Evolutionary conservation across 2,329 filamentous ascomycete genomes (phyloP).

Genomic region (Tolypocladium sp.): DNA sequence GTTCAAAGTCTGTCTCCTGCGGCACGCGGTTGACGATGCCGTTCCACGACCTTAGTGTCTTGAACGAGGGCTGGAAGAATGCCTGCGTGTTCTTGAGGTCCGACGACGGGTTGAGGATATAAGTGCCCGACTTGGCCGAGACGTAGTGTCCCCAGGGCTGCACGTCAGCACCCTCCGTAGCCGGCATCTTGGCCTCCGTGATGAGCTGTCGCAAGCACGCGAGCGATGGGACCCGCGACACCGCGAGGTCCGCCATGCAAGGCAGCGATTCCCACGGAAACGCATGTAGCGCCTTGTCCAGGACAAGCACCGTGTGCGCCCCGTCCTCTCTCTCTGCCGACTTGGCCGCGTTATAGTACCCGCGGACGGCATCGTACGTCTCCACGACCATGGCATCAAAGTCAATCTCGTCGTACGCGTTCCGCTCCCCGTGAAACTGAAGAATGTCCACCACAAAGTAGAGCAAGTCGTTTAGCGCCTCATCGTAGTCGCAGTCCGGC

Average conservation of each 20-base stretch:
- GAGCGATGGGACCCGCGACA: constrained; percentile 83
- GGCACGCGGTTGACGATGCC: constrained; percentile 61
- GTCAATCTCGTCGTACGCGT: constrained; percentile 96
- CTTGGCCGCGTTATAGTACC: constrained; percentile 56
- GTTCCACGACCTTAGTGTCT: constrained; percentile 61
- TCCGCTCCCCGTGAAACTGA: constrained; percentile 91
- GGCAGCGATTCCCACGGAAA: constrained; percentile 97
- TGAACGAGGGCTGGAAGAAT: constrained; percentile 58
- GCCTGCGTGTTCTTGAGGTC: constrained; percentile 75
- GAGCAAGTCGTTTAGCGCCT: constrained; percentile 81
- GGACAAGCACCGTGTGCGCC: constrained; percentile 73
- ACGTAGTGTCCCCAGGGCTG: constrained; percentile 41
- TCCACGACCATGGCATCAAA: constrained; percentile 89
- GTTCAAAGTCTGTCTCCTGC: constrained; percentile 67
- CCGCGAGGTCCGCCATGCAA: constrained; percentile 67
- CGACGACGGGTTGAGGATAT: constrained; percentile 81
- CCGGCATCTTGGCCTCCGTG: constrained; percentile 31
- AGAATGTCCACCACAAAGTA: constrained; percentile 96
- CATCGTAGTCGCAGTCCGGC: constrained; percentile 67
- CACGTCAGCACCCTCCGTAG: constrained; percentile 4
- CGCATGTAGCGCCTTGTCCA: constrained; percentile 82
- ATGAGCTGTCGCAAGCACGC: constrained; percentile 72
- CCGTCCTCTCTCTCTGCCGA: constrained; percentile 30
- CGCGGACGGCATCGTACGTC: constrained; percentile 71
- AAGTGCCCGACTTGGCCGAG: constrained; percentile 50